phyloP scores from a whole-genome alignment of 768 basidiomycete species.

The Clathrus columnatus region DNA sequence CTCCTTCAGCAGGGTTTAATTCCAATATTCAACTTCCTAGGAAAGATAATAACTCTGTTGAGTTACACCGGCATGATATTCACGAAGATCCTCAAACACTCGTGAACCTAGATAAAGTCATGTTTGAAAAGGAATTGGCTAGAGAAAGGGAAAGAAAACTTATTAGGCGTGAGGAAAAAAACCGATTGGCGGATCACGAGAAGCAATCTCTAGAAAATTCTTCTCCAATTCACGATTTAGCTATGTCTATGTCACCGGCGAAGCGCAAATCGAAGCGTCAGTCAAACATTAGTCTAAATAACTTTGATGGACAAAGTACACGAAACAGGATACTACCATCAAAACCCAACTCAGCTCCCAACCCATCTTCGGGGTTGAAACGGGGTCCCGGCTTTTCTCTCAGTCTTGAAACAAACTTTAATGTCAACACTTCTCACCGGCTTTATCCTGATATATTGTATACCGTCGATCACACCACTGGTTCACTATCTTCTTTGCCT shows the following conservation, averaged over 20 bases:
- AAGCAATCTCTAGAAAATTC: too few relatives aligned
- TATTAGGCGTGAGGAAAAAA: background rate
- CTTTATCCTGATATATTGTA: background rate
- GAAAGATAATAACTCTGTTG: too few relatives aligned
- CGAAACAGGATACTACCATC: background rate
- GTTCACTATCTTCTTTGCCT: background rate
- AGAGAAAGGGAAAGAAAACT: background rate
- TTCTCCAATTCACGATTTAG: background rate
- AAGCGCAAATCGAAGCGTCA: background rate
- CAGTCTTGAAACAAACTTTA: background rate
- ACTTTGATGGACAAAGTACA: too few relatives aligned
- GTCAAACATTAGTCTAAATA: background rate
- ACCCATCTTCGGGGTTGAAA: background rate
- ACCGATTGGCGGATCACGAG: too few relatives aligned
- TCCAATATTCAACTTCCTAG: background rate
- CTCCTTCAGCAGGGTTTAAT: background rate
- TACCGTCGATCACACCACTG: background rate
- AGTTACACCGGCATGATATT: too few relatives aligned
- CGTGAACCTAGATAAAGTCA: background rate
- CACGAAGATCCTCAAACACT: too few relatives aligned
- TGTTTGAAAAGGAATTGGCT: background rate
- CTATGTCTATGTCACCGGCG: background rate
- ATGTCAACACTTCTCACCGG: background rate
- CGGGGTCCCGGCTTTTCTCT: background rate
- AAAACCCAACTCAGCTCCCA: background rate